These are phyloP conservation scores for Corylus avellana DNA, from an alignment of 306 rosid genomes.

Conservation along the genomic window DNA sequence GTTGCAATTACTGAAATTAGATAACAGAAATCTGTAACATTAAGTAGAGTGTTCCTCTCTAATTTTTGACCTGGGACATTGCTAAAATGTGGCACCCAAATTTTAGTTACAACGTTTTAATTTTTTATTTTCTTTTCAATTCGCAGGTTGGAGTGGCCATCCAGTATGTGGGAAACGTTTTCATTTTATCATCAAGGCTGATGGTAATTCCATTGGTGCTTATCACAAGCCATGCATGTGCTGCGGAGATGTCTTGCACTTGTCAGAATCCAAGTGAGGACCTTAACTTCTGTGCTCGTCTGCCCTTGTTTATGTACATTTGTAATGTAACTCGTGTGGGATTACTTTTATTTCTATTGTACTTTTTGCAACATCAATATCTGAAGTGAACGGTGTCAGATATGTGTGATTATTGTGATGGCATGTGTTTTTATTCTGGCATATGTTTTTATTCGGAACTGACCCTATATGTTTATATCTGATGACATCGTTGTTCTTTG, in stretches of 20 bases:
- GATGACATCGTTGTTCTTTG: not conserved
- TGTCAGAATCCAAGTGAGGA: constrained; percentile 96
- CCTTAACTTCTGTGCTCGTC: constrained; percentile 15
- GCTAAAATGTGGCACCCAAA: not conserved
- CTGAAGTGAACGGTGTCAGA: not conserved
- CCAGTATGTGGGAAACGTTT: constrained; percentile 92
- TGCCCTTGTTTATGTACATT: not conserved
- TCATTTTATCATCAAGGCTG: constrained; percentile 89
- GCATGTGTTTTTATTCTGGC: not conserved
- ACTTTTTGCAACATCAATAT: not conserved
- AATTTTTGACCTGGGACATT: not conserved
- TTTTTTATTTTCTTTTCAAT: constrained; percentile 14
- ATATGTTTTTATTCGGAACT: not conserved
- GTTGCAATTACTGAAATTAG: not conserved
- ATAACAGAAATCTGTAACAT: not conserved
- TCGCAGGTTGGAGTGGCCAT: constrained; percentile 90
- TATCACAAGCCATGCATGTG: constrained; percentile 96
- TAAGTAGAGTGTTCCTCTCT: not conserved
- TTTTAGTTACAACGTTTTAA: constrained; percentile 13
- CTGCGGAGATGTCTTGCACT: constrained; percentile 89
- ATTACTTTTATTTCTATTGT: not conserved
- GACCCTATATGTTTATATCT: not conserved
- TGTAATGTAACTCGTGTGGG: not conserved
- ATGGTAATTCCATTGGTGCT: constrained; percentile 93
- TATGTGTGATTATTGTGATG: not conserved